These are phyloP conservation scores for Ceratocystis huliohia DNA, from an alignment of 2,329 filamentous ascomycete genomes.

Conservation along the genomic window DNA sequence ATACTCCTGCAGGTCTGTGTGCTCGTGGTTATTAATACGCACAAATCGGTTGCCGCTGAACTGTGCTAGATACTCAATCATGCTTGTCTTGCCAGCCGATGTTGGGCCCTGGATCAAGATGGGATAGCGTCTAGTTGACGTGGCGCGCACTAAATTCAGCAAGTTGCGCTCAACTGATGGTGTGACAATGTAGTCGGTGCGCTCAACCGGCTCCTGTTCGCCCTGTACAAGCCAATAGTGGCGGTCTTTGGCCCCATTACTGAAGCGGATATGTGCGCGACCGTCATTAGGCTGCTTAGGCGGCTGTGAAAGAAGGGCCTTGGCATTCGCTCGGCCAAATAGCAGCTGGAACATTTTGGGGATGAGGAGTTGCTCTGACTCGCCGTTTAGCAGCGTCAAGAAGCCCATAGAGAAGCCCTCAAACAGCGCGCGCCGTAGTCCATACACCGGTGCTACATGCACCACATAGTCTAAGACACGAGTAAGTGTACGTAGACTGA, in stretches of 20 bases:
- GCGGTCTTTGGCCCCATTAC: slow-evolving; percentile 47
- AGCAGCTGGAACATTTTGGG: slow-evolving; percentile 73
- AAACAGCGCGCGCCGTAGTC: slow-evolving; percentile 70
- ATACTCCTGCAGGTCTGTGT: slow-evolving; percentile 96
- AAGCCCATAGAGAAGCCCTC: slow-evolving; percentile 99
- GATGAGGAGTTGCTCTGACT: slow-evolving; percentile 66
- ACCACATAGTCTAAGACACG: slow-evolving; percentile 79
- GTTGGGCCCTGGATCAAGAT: slow-evolving; percentile 94
- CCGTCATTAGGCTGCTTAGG: slow-evolving; percentile 68
- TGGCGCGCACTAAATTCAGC: slow-evolving; percentile 83
- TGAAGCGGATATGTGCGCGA: slow-evolving; percentile 66
- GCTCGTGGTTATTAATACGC: slow-evolving; percentile 98
- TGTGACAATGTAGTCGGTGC: slow-evolving; percentile 90
- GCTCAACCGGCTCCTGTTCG: slow-evolving; percentile 48
- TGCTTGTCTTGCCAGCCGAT: slow-evolving; percentile 95
- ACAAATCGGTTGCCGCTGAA: slow-evolving; percentile 94
- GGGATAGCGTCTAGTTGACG: slow-evolving; percentile 82
- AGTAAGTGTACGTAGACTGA: slow-evolving; percentile 87
- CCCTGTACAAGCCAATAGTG: slow-evolving; percentile 89
- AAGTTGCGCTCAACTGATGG: slow-evolving; percentile 90
- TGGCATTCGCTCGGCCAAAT: slow-evolving; percentile 53
- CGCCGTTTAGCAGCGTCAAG: slow-evolving; percentile 69
- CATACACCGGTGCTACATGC: slow-evolving; percentile 72
- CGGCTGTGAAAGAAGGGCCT: slow-evolving; percentile 62
- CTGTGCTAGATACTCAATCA: slow-evolving; percentile 98